Evolutionary conservation across 1,284 basidiomycete genomes (phyloP).

Genomic region (Apiotrichum veenhuisii): DNA sequence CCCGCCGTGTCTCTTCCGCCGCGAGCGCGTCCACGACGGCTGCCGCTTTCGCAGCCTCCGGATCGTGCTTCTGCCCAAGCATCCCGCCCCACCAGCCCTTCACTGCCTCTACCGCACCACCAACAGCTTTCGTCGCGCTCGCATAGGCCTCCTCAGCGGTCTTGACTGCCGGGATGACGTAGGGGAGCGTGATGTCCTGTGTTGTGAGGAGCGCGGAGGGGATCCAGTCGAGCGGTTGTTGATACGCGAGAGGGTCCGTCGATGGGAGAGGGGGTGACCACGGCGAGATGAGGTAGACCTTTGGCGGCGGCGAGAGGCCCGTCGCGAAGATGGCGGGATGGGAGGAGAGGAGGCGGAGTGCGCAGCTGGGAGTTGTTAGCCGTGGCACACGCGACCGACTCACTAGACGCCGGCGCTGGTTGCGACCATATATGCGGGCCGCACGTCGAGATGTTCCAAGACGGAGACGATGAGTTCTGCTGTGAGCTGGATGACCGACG

Average conservation of each 20-base stretch:
- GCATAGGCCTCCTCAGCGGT: conserved; percentile 9
- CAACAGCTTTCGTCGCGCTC: conserved; percentile 11
- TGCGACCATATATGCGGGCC: conserved; percentile 35
- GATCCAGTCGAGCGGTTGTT: conserved; percentile 42
- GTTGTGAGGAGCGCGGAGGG: conserved; percentile 38
- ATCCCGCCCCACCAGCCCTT: conserved; percentile 11
- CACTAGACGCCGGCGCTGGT: conserved; percentile 45
- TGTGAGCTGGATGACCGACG: neutral
- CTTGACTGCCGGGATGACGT: conserved; percentile 16
- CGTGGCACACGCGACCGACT: conserved; percentile 10
- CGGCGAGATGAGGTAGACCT: conserved; percentile 39
- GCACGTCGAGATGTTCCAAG: conserved; percentile 37
- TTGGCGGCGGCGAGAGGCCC: conserved; percentile 30
- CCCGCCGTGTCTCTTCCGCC: neutral
- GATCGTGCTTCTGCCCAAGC: neutral
- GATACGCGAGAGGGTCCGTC: conserved; percentile 36
- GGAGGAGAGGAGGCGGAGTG: conserved; percentile 35
- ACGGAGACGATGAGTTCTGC: conserved; percentile 42
- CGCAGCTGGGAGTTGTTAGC: conserved; percentile 27
- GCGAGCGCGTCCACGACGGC: neutral
- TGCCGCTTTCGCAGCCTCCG: neutral
- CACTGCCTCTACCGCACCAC: conserved; percentile 8
- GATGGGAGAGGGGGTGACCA: conserved; percentile 41
- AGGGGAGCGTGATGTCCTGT: conserved; percentile 30
- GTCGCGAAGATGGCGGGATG: conserved; percentile 28